phyloP scores from a whole-genome alignment of 306 rosid species.

The Begonia loranthoides region DNA sequence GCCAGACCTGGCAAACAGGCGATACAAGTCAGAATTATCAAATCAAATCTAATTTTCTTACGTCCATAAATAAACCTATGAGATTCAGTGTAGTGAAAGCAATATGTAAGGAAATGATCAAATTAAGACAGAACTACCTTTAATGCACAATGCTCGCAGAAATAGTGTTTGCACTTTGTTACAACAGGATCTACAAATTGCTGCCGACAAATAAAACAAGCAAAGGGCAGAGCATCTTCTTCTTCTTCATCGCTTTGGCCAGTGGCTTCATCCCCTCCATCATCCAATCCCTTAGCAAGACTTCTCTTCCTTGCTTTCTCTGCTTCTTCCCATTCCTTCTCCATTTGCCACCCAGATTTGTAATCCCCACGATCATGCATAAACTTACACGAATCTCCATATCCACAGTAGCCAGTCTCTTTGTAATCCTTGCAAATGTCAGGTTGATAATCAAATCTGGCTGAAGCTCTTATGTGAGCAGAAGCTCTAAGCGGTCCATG shows the following conservation, averaged over 20 bases:
- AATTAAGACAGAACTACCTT: constrained; percentile 28
- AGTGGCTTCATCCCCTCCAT: constrained; percentile 25
- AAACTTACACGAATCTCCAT: constrained; percentile 75
- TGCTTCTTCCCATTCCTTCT: constrained; percentile 85
- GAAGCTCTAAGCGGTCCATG: constrained; percentile 93
- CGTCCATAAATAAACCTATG: no score
- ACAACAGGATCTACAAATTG: constrained; percentile 76
- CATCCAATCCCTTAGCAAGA: constrained; percentile 41
- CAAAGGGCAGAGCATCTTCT: constrained; percentile 52
- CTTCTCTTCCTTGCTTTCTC: constrained; percentile 76
- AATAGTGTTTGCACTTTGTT: constrained; percentile 74
- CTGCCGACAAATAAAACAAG: constrained; percentile 69
- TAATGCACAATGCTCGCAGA: constrained; percentile 78
- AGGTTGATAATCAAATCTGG: constrained; percentile 85
- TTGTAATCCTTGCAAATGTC: constrained; percentile 85
- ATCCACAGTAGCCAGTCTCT: constrained; percentile 80
- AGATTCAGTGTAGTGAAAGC: no score
- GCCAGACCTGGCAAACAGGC: no score
- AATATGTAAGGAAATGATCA: no score
- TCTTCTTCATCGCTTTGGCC: constrained; percentile 21
- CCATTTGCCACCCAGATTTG: constrained; percentile 89
- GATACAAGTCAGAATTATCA: no score
- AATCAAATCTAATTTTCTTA: no score
- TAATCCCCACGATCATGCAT: constrained; percentile 97
- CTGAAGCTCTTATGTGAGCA: constrained; percentile 74